Base-by-base conservation (phyloP, 345 rosid species). In the Salix caprea region DNA sequence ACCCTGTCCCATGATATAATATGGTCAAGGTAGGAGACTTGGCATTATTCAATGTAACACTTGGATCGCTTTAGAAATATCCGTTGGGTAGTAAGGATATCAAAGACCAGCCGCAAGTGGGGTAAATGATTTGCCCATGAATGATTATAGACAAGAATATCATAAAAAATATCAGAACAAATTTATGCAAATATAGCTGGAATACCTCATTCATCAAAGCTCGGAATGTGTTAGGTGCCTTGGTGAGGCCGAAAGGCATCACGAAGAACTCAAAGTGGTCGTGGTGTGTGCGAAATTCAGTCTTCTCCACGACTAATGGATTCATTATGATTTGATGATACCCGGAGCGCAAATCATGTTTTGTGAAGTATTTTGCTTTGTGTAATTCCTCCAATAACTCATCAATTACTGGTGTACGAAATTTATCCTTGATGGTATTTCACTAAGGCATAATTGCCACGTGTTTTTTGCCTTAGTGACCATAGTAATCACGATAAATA, bases 11-110 rank as follows among this genome's bases (percentile, higher is more conserved):
- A 10, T 0, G 8, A 0, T 0, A 71, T 54, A 2, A 71, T 6
- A 34, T 34, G n/a, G 7, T 32, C 32, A 2, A 71, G 15, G 4
- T 52, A 34, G 0, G 46, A 2, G 0, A 71, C 30, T 21, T 52
- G 21, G 0, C 1, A n/a, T 7, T 18, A 9, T 6, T 30, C 65
- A n/a, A 71, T 30, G 0, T 5, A 44, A 1, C 74, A 71, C 1
- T 71, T 71, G 0, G 61, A 46, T 9, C 7, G 0, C 19, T 46
- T 28, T 0, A 48, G 2, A 28, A 24, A 15, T 2, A 48, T 1
- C 0, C 6, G 1, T 0, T 46, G 12, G 12, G n/a, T 3, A 11
- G 4, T 0, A 7, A 34, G 0, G 6, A 11, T 3, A 48, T 26
- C 2, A 4, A 18, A 18, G 21, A 19, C 4, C 16, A 36, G 0